Conservation (phyloP, 2,329 filamentous ascomycete genomes). For the Thermoascus crustaceus region DNA sequence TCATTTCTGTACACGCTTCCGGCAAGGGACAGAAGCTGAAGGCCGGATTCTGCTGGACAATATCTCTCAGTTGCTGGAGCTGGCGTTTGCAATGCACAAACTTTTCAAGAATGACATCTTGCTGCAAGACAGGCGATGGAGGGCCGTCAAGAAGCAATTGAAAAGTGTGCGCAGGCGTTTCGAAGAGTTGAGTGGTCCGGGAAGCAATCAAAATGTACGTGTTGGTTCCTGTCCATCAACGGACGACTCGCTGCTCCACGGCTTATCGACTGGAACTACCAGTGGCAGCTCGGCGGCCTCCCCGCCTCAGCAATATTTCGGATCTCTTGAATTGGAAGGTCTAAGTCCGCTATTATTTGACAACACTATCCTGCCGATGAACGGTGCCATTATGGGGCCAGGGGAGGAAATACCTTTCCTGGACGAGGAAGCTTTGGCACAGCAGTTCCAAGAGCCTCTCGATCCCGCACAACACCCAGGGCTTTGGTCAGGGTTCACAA, state of each 20-base stretch:
- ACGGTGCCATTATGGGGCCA: background rate
- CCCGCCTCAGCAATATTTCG: background rate
- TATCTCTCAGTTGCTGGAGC: background rate
- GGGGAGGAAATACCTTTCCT: background rate
- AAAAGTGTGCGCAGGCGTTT: background rate
- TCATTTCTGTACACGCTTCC: slow-evolving; percentile 5
- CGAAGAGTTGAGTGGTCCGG: background rate
- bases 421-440: background rate
- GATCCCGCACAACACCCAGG: background rate
- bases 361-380: background rate
- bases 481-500: background rate
- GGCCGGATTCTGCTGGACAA: background rate
- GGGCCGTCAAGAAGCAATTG: background rate
- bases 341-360: background rate
- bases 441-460: background rate
- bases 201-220: background rate
- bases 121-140: slow-evolving; percentile 1
- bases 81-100: background rate
- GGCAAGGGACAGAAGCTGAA: background rate
- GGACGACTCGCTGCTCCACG: background rate
- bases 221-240: background rate
- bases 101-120: slow-evolving; percentile 1
- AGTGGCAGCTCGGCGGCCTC: background rate
- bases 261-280: background rate
- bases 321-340: background rate